Base-by-base conservation (phyloP, 495 filamentous ascomycete genomes). In the Penicillium ochrochloron region DNA sequence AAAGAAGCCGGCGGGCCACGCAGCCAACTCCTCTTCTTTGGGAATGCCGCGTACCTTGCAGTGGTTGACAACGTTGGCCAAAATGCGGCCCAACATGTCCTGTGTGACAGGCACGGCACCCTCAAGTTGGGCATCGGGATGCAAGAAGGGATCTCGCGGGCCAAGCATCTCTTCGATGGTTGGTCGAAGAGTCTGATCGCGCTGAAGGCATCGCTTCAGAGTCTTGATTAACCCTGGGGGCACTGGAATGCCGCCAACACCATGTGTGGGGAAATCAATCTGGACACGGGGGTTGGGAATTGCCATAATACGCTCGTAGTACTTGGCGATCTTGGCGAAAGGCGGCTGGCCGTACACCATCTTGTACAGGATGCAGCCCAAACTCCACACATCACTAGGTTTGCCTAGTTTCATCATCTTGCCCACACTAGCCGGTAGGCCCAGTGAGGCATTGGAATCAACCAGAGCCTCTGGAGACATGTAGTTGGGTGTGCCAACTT, bases 401-500 rank as follows among this genome's bases (percentile, higher is more conserved):
- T 97, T 98, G 21, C 96, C 96, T 19, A 99, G 83, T 75, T 97
- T 97, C 91, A 97, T 95, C 60, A 97, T 78, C 66, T 94, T 91
- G 2, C 88, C 88, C 37, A 84, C 83, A 57, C 79, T 82, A 19
- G 84, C 68, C 52, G 86, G 81, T 61, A 86, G 74, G 7, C 86
- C 82, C 54, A 84, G 75, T 10, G 84, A 82, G 29, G 84, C 87
- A 67, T 96, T 97, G 4, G 88, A 93, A 75, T 99, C 96, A 63
- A 94, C 86, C 67, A 98, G 82, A 23, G 90, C 91, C 75, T 99
- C 95, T 1, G 95, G 95, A 3, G 92, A 94, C 96, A 99, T 98
- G 82, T 98, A 99, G 73, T 97, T 99, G 2, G 96, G 93, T 2
- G 95, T 99, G 29, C 95, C 95, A 62, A 97, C 88, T 75, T 97